Base-by-base conservation (phyloP, 2,329 filamentous ascomycete species). In the Sordariomycetes sp. region DNA sequence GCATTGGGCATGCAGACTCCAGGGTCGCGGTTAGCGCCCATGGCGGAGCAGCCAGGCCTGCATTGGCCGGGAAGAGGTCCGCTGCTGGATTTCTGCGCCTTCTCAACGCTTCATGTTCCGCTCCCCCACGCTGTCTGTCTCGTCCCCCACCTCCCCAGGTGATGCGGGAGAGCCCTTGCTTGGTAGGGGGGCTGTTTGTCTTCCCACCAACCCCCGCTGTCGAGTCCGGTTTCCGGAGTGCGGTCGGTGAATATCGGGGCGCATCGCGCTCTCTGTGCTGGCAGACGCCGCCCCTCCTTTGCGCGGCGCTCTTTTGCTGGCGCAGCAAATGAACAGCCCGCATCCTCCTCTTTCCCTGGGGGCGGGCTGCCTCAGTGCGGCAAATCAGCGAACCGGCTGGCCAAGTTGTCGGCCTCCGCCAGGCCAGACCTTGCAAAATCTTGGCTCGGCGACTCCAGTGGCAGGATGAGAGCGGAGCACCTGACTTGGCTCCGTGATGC, bases 21-120 rank as follows among this genome's bases (percentile, higher is more conserved):
- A 54, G n/a, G 22, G 51, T 22, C 25, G 52, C 32, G 28, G 22
- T 53, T 53, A 58, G 56, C 56, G 56, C 55, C 48, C 50, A 24
- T 25, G 48, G 48, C 46, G 46, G 20, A 53, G 48, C 55, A 57
- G 24, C 51, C 14, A 18, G 5, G 16, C 51, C 14, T 32, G 51
- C 25, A 53, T 32, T 51, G 48, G 20, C 35, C 22, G 48, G 12
- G 22, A 46, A 20, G 3, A 5, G 40, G 40, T 46, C 16, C 40
- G 14, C 40, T 46, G 40, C 16, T 51, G 48, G 10, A 14, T n/a
- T 24, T 25, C 12, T 51, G 24, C 5, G 40, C 40, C 40, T 20
- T 20, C 48, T 25, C 48, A 28, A 22, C 24, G 18, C 48, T 28
- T 18, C 35, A 8, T 10, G 35, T 18, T 46, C 40, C 28, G 28